A percentile compares a stretch with the other conserved stretches of the same genome.
phyloP scores from a whole-genome alignment of 129 eudicot species.

The Flaveria brownii region DNA sequence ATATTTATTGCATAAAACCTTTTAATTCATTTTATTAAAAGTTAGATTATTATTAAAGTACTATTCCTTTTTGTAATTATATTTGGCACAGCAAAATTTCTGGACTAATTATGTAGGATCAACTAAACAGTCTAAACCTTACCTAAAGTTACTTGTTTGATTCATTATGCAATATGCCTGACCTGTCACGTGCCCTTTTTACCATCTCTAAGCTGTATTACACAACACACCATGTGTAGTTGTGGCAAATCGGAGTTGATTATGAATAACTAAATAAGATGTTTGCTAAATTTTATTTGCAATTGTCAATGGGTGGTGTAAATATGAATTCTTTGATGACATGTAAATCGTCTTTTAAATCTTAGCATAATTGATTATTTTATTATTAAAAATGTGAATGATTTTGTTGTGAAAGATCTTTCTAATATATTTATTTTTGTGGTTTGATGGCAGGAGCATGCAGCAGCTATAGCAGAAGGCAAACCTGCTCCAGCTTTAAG shows the following conservation, averaged over 20 bases:
- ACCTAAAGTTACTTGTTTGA: no score
- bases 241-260: no score
- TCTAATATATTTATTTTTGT: background rate
- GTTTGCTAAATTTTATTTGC: no score
- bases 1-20: background rate
- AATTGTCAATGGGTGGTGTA: no score
- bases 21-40: background rate
- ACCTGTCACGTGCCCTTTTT: no score
- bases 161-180: no score
- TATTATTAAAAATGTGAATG: slow-evolving; percentile 5
- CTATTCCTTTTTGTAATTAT: background rate
- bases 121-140: no score
- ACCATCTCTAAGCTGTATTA: no score
- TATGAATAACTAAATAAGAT: no score
- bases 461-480: slow-evolving; percentile 78
- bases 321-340: background rate
- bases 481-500: slow-evolving; percentile 74
- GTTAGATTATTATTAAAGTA: background rate
- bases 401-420: background rate
- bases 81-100: no score
- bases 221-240: no score
- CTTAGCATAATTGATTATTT: slow-evolving; percentile 4
- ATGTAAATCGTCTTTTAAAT: background rate
- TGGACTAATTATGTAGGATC: no score
- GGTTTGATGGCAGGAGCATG: slow-evolving; percentile 60